Percentiles rank a stretch among this genome's conserved stretches.
Conservation (phyloP, 768 basidiomycete genomes). For the Mycena filopes region DNA sequence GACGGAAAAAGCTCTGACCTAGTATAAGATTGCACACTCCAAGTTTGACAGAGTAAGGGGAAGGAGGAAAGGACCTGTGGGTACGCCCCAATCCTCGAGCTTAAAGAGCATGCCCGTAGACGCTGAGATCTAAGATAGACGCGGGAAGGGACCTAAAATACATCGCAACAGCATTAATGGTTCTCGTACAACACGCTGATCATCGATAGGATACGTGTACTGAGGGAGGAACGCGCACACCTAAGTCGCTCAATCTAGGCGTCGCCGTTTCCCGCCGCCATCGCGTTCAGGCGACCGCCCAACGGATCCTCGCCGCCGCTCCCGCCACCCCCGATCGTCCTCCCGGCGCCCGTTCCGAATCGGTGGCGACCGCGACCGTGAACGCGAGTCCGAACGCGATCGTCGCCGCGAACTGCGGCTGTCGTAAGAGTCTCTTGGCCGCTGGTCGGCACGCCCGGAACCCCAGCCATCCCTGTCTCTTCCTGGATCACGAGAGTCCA, state of each 20-base stretch:
- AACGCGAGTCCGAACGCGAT: conserved; percentile 41
- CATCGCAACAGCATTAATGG: conserved; percentile 25
- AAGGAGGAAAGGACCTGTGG: neutral
- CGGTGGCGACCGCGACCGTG: conserved; percentile 45
- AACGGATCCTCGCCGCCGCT: conserved; percentile 47
- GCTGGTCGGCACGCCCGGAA: conserved; percentile 36
- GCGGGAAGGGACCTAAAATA: conserved; percentile 31
- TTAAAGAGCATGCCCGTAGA: conserved; percentile 14
- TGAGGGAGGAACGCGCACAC: conserved; percentile 20
- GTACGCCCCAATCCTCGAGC: conserved; percentile 3
- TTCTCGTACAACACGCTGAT: conserved; percentile 28
- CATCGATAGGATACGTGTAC: conserved; percentile 24
- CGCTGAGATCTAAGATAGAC: conserved; percentile 17
- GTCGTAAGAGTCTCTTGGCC: conserved; percentile 39
- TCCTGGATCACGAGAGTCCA: conserved; percentile 35
- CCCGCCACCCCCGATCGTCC: conserved; percentile 36
- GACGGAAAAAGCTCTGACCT: conserved; percentile 1
- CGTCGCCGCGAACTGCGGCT: conserved; percentile 40
- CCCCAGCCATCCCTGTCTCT: conserved; percentile 39
- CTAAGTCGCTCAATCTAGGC: conserved; percentile 55
- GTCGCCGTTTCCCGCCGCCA: conserved; percentile 64
- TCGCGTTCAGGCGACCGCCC: conserved; percentile 39
- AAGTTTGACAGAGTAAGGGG: neutral
- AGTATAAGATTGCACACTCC: neutral
- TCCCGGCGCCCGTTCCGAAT: conserved; percentile 34